Evolutionary conservation across 305 asterid genomes (phyloP).

Genomic region (Rubia occidens): DNA sequence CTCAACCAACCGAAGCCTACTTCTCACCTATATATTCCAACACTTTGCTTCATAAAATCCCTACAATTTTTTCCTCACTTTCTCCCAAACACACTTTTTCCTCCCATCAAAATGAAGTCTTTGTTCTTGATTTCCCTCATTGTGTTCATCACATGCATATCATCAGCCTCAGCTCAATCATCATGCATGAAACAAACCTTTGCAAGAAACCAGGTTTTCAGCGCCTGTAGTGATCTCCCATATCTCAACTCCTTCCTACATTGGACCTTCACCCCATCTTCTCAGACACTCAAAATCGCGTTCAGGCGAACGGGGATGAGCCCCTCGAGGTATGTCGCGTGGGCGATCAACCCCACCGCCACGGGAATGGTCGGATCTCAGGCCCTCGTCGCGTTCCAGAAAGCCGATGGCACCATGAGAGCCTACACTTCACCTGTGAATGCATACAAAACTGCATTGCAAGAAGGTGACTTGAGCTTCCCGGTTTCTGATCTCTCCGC

Average conservation of each 20-base stretch:
- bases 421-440: constrained; percentile 60
- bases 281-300: constrained; percentile 45
- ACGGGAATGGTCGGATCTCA: constrained; percentile 77
- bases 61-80: not conserved
- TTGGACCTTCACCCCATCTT: constrained; percentile 51
- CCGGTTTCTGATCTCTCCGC: constrained; percentile 63
- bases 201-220: constrained; percentile 48
- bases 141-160: constrained; percentile 24
- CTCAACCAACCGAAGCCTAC: constrained; percentile 61
- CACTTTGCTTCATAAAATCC: not conserved
- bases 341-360: constrained; percentile 67
- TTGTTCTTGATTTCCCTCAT: constrained; percentile 22
- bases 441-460: constrained; percentile 42
- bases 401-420: constrained; percentile 64
- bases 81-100: not conserved
- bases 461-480: constrained; percentile 57
- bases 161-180: constrained; percentile 44
- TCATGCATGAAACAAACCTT: constrained; percentile 57
- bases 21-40: constrained; percentile 23
- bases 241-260: constrained; percentile 65
- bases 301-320: constrained; percentile 45
- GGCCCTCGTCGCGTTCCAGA: constrained; percentile 67
- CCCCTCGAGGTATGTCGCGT: constrained; percentile 66
- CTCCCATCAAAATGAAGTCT: not conserved
- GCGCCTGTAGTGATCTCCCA: constrained; percentile 60